A percentile compares a stretch with the other conserved stretches of the same genome.
Conservation (phyloP, 768 basidiomycete species). For the Suillus variegatus region DNA sequence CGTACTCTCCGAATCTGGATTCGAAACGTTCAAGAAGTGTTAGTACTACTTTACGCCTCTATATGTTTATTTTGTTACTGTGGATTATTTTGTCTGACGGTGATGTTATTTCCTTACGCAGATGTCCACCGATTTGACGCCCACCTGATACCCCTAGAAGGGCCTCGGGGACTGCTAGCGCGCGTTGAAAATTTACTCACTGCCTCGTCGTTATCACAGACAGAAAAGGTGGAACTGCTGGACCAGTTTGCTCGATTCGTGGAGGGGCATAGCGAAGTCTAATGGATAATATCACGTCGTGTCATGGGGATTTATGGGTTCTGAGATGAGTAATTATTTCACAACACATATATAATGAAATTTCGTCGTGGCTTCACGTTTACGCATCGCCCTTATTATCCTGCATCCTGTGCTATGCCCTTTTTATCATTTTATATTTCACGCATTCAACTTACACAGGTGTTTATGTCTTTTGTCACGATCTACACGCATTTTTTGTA, state of each 20-base stretch:
- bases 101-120: slow-evolving; percentile 27
- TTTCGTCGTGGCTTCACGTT: not conserved
- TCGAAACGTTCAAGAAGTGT: slow-evolving; percentile 63
- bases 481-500: slow-evolving; percentile 3
- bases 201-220: slow-evolving; percentile 48
- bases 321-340: not conserved
- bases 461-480: not conserved
- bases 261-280: slow-evolving; percentile 27
- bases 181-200: slow-evolving; percentile 63
- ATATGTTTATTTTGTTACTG: not conserved
- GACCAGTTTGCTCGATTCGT: slow-evolving; percentile 64
- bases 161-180: slow-evolving; percentile 66
- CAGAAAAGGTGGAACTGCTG: slow-evolving; percentile 50
- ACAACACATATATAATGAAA: not conserved
- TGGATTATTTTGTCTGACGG: slow-evolving; percentile 13
- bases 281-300: not conserved
- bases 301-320: not conserved
- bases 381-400: not conserved
- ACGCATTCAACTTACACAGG: not conserved
- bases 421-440: slow-evolving; percentile 4
- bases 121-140: slow-evolving; percentile 78
- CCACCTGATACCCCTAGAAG: slow-evolving; percentile 73
- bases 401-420: not conserved
- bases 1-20: slow-evolving; percentile 36
- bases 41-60: slow-evolving; percentile 25